phyloP scores from a whole-genome alignment of 352 stramenopile species.

The Phytophthora fragariaefolia region DNA sequence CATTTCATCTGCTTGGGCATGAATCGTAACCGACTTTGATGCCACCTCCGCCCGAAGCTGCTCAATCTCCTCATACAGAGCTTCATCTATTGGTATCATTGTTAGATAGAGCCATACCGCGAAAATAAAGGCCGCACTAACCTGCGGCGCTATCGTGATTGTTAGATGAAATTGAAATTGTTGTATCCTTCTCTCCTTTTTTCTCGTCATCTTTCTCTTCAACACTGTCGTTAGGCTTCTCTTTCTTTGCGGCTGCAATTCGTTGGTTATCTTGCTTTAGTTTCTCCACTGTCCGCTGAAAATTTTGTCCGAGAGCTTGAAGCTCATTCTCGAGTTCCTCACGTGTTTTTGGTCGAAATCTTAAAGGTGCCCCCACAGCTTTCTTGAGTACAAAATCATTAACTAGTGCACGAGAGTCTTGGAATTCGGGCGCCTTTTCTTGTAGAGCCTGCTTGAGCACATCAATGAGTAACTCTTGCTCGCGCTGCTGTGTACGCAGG shows the following conservation, averaged over 20 bases:
- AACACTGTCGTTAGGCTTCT: constrained; percentile 40
- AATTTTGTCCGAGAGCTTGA: constrained; percentile 70
- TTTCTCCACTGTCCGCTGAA: constrained; percentile 67
- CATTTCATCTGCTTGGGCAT: constrained; percentile 71
- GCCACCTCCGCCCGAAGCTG: constrained; percentile 59
- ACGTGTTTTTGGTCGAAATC: constrained; percentile 84
- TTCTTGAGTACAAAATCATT: constrained; percentile 92
- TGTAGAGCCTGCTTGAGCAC: constrained; percentile 82
- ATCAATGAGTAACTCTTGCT: constrained; percentile 87
- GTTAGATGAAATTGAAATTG: neutral
- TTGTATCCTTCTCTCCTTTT: constrained; percentile 35
- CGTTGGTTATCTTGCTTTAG: constrained; percentile 59
- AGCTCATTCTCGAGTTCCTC: constrained; percentile 91
- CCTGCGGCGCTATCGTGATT: constrained; percentile 17
- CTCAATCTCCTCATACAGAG: constrained; percentile 65
- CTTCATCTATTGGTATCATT: constrained; percentile 26
- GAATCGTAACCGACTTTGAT: constrained; percentile 60
- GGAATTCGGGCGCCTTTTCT: constrained; percentile 72
- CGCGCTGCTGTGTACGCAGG: constrained; percentile 72
- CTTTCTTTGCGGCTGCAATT: constrained; percentile 34
- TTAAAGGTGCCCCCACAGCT: constrained; percentile 69
- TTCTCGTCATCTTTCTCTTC: constrained; percentile 41
- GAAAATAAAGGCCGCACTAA: neutral
- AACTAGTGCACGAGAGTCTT: constrained; percentile 62
- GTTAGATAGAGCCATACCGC: constrained; percentile 1